Evolutionary conservation across 352 stramenopile species (phyloP), one percentile per base, ranked within the genome.

Genomic region (Globisporangium irregulare): DNA sequence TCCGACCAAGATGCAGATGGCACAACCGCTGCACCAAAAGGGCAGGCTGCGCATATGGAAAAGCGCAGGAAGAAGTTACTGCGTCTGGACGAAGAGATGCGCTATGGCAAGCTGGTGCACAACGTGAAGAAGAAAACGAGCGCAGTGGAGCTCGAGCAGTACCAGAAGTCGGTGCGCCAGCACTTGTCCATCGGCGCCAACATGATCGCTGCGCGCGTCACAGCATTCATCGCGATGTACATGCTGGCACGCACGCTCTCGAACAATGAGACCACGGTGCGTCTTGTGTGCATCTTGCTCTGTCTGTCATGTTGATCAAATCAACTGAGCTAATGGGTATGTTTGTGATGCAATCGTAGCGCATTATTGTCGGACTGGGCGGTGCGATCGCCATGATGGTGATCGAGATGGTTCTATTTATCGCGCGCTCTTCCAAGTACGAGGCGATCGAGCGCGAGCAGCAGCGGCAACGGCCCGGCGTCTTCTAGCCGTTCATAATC

Each of bases 351-450:
- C 5, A 51, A 51, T 51, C 6, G 36, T 57, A 94, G 86, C 74
- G 85, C 57, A 72, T 92, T 32, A 74, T 96, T 25, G 63, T 79
- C 25, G 88, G 88, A 1, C 73, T 96, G 8, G 79, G 72, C 43
- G 86, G 81, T 27, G 85, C 88, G 12, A 90, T 96, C 71, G 78
- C 62, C 59, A 96, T 96, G 88, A 94, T 94, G 86, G 69, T 96
- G 36, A 81, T 96, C 54, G 88, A 96, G 69, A 96, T 96, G 88
- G 74, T 94, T 50, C 73, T 96, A 53, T 96, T 89, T 71, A 96
- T 96, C 71, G 63, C 86, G 18, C 81, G 88, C 7, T 80, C 85
- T 1, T 73, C 84, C 58, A 93, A 93, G 72, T 79, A 84, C 29
- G 83, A 93, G 43, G 73, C 65, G 22, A 74, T 93, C 32, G 82